Percentiles rank a stretch among this genome's conserved stretches.
phyloP scores from a whole-genome alignment of 225 moss, liverwort and hornwort species.

The Asterella californica region DNA sequence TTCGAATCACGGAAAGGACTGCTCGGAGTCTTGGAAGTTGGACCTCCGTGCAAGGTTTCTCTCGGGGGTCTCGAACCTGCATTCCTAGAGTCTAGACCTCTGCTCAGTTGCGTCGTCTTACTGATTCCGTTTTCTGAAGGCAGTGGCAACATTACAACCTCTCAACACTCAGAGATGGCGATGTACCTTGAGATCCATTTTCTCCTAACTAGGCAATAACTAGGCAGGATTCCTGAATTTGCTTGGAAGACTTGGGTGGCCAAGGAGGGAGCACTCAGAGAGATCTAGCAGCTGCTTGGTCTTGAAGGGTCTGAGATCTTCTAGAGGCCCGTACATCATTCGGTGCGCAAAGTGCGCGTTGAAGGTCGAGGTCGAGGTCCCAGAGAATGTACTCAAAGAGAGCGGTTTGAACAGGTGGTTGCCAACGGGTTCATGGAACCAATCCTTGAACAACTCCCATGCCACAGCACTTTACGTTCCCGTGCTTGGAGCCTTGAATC shows the following conservation, averaged over 20 bases:
- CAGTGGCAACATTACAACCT: too few species aligned
- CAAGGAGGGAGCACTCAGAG: constrained; percentile 9
- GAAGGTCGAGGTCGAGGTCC: constrained; percentile 55
- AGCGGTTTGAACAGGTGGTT: constrained; percentile 40
- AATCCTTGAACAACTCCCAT: constrained; percentile 45
- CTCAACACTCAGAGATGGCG: too few species aligned
- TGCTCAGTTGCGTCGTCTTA: too few species aligned
- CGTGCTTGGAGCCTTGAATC: constrained; percentile 17
- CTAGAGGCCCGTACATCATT: constrained; percentile 36
- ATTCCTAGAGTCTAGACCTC: too few species aligned
- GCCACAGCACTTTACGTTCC: constrained; percentile 51
- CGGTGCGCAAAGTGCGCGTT: constrained; percentile 31
- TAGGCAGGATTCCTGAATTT: too few species aligned
- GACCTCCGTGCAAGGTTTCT: too few species aligned
- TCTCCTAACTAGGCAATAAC: too few species aligned
- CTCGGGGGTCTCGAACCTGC: too few species aligned
- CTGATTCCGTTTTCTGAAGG: too few species aligned
- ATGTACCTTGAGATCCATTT: too few species aligned
- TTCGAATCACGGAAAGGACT: too few species aligned
- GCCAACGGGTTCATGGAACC: constrained; percentile 41
- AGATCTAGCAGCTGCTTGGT: constrained; percentile 40
- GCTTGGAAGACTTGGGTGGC: not conserved
- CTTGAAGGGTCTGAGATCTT: constrained; percentile 57
- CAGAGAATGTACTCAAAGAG: constrained; percentile 50
- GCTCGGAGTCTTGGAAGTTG: too few species aligned